These are phyloP conservation scores for Aureobasidium subglaciale DNA, from an alignment of 2,329 filamentous ascomycete species.

Conservation along the genomic window DNA sequence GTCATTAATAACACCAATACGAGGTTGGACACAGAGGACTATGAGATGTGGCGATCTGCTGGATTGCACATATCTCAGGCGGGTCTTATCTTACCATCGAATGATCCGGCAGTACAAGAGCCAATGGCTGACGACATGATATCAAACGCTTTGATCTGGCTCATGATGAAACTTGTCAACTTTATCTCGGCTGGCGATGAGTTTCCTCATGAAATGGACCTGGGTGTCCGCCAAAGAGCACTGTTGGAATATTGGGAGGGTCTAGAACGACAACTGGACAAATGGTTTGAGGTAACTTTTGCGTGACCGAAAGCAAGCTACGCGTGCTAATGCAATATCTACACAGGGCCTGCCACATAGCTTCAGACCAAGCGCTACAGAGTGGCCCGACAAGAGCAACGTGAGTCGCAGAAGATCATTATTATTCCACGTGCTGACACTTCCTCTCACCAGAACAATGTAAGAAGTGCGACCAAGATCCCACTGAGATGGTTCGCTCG, in stretches of 20 bases:
- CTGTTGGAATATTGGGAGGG: conserved; percentile 47
- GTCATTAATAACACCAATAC: conserved; percentile 56
- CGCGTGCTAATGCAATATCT: conserved; percentile 20
- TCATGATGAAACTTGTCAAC: conserved; percentile 60
- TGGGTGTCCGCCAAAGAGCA: conserved; percentile 43
- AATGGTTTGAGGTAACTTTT: conserved; percentile 40
- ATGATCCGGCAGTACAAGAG: conserved; percentile 39
- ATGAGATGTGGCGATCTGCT: conserved; percentile 58
- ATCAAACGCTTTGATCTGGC: conserved; percentile 58
- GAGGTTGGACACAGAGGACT: conserved; percentile 54
- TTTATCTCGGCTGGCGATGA: conserved; percentile 54
- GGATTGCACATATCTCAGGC: conserved; percentile 51
- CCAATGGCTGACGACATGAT: conserved; percentile 57
- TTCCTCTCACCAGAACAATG: neutral
- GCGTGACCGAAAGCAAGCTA: neutral
- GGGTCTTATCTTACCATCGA: conserved; percentile 45
- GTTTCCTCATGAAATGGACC: conserved; percentile 32
- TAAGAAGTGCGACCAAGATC: conserved; percentile 19
- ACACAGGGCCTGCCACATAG: conserved; percentile 47
- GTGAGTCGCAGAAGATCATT: neutral
- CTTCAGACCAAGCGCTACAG: conserved; percentile 48
- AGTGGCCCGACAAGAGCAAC: conserved; percentile 14
- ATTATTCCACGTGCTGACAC: neutral
- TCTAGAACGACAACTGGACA: conserved; percentile 50
- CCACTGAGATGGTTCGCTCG: conserved; percentile 57